Percentiles rank a stretch among this genome's conserved stretches.
These are phyloP conservation scores for Secale cereale DNA, from an alignment of 176 grass and related monocot species.

Conservation along the genomic window DNA sequence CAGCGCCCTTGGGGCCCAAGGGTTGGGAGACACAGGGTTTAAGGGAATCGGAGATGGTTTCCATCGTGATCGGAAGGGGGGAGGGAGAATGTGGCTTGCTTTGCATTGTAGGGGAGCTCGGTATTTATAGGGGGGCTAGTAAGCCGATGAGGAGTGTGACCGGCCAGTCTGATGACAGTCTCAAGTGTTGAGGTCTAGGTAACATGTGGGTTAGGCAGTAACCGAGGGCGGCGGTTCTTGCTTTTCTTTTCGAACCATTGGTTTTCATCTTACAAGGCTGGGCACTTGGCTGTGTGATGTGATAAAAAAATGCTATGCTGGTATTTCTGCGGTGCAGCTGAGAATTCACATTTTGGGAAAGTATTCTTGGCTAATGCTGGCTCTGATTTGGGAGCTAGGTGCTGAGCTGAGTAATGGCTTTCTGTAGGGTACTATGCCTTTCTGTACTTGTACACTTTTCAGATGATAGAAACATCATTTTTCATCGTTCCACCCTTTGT, in stretches of 20 bases:
- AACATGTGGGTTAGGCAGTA: slow-evolving; percentile 29
- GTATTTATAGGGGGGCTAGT: slow-evolving; percentile 38
- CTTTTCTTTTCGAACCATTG: background rate
- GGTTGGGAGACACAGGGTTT: slow-evolving; percentile 14
- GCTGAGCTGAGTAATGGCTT: background rate
- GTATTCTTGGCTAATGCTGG: background rate
- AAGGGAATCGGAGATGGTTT: background rate
- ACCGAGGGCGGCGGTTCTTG: slow-evolving; percentile 15
- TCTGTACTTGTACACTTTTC: background rate
- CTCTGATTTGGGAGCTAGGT: slow-evolving; percentile 1
- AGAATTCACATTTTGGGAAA: background rate
- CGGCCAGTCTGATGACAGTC: background rate
- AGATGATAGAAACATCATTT: background rate
- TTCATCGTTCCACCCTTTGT: background rate
- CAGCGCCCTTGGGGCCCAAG: background rate
- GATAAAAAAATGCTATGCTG: background rate
- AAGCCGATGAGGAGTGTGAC: background rate
- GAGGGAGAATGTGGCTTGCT: slow-evolving; percentile 22
- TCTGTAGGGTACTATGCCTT: background rate
- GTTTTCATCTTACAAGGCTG: background rate
- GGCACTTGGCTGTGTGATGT: background rate
- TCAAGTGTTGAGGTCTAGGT: background rate
- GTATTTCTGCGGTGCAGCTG: background rate
- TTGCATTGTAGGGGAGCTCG: background rate
- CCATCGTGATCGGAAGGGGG: background rate